A percentile compares a stretch with the other conserved stretches of the same genome.
Evolutionary conservation across 805 yeast genomes (phyloP).

Genomic region (Metschnikowia cerradonensis): DNA sequence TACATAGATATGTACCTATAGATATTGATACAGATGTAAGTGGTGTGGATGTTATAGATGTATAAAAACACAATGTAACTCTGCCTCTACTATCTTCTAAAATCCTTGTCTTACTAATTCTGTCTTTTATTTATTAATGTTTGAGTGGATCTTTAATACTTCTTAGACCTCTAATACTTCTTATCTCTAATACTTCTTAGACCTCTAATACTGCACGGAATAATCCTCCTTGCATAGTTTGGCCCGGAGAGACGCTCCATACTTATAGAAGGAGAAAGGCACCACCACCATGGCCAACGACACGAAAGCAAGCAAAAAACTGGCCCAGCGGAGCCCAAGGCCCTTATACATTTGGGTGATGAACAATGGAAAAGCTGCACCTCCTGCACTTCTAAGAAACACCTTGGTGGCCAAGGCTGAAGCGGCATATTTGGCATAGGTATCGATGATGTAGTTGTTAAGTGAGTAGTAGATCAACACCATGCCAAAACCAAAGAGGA

Average conservation of each 20-base stretch:
- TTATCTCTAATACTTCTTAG: no score
- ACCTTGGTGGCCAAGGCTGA: constrained; percentile 80
- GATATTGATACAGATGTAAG: no score
- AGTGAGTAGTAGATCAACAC: constrained; percentile 54
- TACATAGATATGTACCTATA: no score
- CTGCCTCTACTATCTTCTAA: no score
- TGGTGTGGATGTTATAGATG: no score
- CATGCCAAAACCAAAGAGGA: constrained; percentile 61
- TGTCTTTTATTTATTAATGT: no score
- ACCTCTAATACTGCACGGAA: constrained; percentile 9
- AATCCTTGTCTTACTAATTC: no score
- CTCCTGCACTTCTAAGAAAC: constrained; percentile 75
- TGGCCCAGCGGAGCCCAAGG: constrained; percentile 76
- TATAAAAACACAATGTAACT: no score
- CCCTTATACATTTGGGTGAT: constrained; percentile 76
- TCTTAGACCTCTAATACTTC: no score
- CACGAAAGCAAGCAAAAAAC: constrained; percentile 72
- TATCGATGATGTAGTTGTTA: constrained; percentile 84
- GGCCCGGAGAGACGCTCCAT: constrained; percentile 60
- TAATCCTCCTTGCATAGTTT: constrained; percentile 68
- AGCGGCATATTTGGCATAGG: constrained; percentile 79
- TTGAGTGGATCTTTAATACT: no score
- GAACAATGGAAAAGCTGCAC: constrained; percentile 82
- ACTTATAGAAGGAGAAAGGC: constrained; percentile 68
- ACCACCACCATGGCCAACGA: constrained; percentile 71